Conservation (phyloP, 345 rosid genomes). For the Salix arbutifolia region DNA sequence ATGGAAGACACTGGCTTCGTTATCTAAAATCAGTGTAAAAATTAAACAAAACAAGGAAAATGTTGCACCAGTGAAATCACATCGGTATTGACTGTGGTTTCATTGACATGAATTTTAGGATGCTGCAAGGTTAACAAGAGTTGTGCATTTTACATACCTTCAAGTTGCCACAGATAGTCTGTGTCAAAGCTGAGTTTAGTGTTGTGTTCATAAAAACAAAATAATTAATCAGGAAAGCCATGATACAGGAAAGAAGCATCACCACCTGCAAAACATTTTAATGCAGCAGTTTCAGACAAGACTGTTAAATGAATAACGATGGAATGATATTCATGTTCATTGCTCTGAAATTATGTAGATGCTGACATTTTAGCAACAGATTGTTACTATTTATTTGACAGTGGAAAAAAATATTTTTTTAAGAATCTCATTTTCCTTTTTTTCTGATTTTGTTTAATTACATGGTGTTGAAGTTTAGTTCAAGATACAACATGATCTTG, state of each 20-base stretch:
- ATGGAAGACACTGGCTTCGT: neutral
- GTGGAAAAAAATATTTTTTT: neutral
- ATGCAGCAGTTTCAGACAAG: neutral
- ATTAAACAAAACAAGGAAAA: neutral
- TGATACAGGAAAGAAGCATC: constrained; percentile 23
- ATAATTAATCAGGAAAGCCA: constrained; percentile 28
- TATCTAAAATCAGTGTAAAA: neutral
- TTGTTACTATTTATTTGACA: neutral
- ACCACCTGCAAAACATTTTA: constrained; percentile 16
- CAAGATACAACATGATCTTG: neutral
- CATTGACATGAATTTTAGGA: neutral
- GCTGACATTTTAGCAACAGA: neutral
- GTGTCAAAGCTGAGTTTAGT: constrained; percentile 26
- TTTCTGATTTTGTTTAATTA: neutral
- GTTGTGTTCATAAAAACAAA: constrained; percentile 27
- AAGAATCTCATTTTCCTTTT: neutral
- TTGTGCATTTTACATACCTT: constrained; percentile 9
- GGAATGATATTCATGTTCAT: neutral
- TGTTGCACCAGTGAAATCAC: neutral
- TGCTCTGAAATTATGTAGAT: neutral
- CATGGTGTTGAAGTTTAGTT: neutral
- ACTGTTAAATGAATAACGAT: neutral
- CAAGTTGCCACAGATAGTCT: constrained; percentile 27
- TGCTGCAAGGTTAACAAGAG: neutral
- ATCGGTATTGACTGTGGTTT: neutral